Evolutionary conservation across 768 basidiomycete genomes (phyloP), one percentile per base, ranked within the genome.

Genomic region (Porpolomopsis calyptriformis): DNA sequence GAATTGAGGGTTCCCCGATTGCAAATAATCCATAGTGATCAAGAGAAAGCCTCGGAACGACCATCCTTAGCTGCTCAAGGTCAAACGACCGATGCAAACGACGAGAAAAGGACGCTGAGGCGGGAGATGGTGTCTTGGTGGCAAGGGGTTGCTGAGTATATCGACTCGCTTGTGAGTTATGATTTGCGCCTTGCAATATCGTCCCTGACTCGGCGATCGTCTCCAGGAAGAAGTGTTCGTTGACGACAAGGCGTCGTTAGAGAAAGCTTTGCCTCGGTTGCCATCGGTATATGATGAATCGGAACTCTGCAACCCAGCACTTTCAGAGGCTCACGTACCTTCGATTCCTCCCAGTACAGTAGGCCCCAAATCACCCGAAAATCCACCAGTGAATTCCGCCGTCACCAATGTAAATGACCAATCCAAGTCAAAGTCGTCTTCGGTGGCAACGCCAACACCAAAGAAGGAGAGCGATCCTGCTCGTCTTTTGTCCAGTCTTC

Each of bases 111-210:
- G 31, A 52, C 60, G 2, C 58, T 85, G n/a, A 59, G 78, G 47
- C 60, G 66, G 45, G 78, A 85, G 57, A 83, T 85, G 49, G 71
- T 66, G 56, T 54, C 51, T 25, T 85, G 80, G 78, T 85, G 82
- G 82, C 74, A 78, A 52, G 70, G 72, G 14, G 60, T 85, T 5
- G 66, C 74, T 0, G 75, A 77, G 44, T 71, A 78, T 55, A 63
- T 86, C 50, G 77, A 80, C 52, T 66, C 69, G 49, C 61, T 85
- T 49, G 81, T 80, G 47, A 22, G 76, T 65, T 1, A 20, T 18
- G 26, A 23, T 37, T 5, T 42, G 4, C 45, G 16, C 4, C n/a
- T 3, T 24, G 8, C 20, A 4, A n/a, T 33, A 8, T 29, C 36
- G 16, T 33, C n/a, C 11, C 34, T n/a, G 31, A 44, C 19, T 16